Conservation (phyloP, 2,329 filamentous ascomycete species). For the Monosporascus sp. region DNA sequence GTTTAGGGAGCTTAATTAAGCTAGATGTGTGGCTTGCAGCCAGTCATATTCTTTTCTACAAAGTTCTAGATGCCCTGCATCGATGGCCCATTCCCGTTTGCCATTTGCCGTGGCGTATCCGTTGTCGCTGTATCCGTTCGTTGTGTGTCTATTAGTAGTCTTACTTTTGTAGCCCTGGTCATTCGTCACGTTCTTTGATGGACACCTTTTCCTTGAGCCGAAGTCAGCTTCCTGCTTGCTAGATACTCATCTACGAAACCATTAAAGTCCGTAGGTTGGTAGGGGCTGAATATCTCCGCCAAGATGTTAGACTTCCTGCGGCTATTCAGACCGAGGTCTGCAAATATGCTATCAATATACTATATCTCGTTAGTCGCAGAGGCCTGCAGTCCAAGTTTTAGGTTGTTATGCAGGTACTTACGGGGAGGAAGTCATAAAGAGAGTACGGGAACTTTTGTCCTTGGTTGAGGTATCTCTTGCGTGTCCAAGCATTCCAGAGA, state of each 20-base stretch:
- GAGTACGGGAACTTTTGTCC: conserved; percentile 24
- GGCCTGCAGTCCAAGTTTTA: background rate
- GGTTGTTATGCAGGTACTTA: conserved; percentile 9
- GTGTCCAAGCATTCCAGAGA: conserved; percentile 27
- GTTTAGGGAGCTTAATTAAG: no score
- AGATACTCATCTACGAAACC: conserved; percentile 25
- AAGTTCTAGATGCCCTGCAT: no score
- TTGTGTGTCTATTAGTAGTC: no score
- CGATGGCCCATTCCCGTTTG: no score
- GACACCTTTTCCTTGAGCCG: conserved; percentile 1
- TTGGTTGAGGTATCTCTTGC: conserved; percentile 23
- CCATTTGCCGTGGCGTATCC: no score
- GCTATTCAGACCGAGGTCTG: conserved; percentile 22
- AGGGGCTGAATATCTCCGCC: conserved; percentile 22
- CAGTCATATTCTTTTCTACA: no score
- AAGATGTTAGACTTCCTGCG: conserved; percentile 24
- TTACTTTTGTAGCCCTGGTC: no score
- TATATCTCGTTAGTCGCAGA: conserved; percentile 4
- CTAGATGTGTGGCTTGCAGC: no score
- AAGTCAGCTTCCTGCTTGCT: conserved; percentile 3
- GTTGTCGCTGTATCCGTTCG: no score
- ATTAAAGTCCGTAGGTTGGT: conserved; percentile 21
- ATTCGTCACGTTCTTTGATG: no score
- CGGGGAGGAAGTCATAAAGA: conserved; percentile 26
- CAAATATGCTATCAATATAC: conserved; percentile 25